Base-by-base conservation (phyloP, 2,329 filamentous ascomycete genomes). In the Aureobasidium leucospermi region DNA sequence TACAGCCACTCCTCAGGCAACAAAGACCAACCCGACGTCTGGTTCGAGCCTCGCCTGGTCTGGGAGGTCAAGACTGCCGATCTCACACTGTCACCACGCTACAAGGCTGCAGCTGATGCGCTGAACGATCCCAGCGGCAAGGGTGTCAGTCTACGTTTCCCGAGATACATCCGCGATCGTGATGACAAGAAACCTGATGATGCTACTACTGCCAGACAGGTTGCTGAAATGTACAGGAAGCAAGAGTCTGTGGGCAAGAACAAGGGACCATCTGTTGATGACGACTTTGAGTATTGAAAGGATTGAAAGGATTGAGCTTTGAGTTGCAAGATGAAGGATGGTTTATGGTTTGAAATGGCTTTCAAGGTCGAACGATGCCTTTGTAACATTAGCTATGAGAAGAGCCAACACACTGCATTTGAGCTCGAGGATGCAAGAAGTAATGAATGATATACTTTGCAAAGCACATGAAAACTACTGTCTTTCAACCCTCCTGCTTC, bases 51-150 rank as follows among this genome's bases (percentile, higher is more conserved):
- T 13, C 85, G 86, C 43, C 87, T 88, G 67, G 94, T 99, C 1
- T 99, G 94, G 94, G 94, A 99, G 75, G 92, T 99, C 66, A 96
- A 93, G 78, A 96, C 93, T 11, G 94, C 94, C 1, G 94, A 99
- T 78, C 74, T 99, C 67, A 97, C 94, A 1, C 81, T 99, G 23
- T 93, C 88, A 66, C 94, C 94, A 29, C 81, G 92, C 41, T 99
- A 99, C 75, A 90, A 92, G 75, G 94, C 94, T n/a, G 94, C 89
- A 0, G 84, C 84, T 48, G 70, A 71, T 60, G 51, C 53, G 13
- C 59, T 64, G 23, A 32, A 31, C 13, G 88, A 89, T 61, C 81
- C 81, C 0, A 78, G 86, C 34, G 87, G 86, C 52, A 86, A 85
- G 69, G 94, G 94, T 2, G 89, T 99, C 67, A 92, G 87, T 69